These are phyloP conservation scores for Ophiostoma angusticollis DNA, from an alignment of 2,329 filamentous ascomycete genomes.

Conservation along the genomic window DNA sequence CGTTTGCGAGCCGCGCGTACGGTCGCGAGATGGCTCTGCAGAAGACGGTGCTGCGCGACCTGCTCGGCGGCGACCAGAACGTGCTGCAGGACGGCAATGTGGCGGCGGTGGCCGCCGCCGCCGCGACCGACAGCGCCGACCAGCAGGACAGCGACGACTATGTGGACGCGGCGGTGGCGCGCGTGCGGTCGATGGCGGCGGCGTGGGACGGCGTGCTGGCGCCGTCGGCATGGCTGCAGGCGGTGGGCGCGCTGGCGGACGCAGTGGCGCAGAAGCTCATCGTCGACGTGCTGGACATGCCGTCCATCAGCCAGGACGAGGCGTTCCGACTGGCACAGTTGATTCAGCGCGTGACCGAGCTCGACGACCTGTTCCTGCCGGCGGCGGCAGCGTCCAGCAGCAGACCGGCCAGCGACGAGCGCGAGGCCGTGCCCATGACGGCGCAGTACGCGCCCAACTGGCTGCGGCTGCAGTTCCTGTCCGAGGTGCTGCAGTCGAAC, in stretches of 20 bases:
- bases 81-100: conserved; percentile 30
- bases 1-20: conserved; percentile 50
- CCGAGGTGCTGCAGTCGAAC: conserved; percentile 53
- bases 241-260: conserved; percentile 47
- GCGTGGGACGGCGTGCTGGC: conserved; percentile 47
- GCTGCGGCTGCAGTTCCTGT: conserved; percentile 51
- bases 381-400: conserved; percentile 6
- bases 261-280: conserved; percentile 47
- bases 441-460: conserved; percentile 49
- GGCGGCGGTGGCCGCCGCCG: neutral
- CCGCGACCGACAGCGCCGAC: neutral
- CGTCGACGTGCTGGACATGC: conserved; percentile 47
- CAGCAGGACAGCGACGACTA: conserved; percentile 35
- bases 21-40: conserved; percentile 47
- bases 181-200: conserved; percentile 39
- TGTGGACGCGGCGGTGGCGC: conserved; percentile 39
- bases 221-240: conserved; percentile 49
- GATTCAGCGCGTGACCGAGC: conserved; percentile 42
- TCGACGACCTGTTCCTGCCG: conserved; percentile 45
- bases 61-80: conserved; percentile 47
- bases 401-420: conserved; percentile 25
- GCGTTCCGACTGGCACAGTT: conserved; percentile 48
- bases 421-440: conserved; percentile 41
- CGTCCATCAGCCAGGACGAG: conserved; percentile 49
- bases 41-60: conserved; percentile 47